Evolutionary conservation across 768 basidiomycete genomes (phyloP).

Genomic region (Hydnomerulius pinastri): DNA sequence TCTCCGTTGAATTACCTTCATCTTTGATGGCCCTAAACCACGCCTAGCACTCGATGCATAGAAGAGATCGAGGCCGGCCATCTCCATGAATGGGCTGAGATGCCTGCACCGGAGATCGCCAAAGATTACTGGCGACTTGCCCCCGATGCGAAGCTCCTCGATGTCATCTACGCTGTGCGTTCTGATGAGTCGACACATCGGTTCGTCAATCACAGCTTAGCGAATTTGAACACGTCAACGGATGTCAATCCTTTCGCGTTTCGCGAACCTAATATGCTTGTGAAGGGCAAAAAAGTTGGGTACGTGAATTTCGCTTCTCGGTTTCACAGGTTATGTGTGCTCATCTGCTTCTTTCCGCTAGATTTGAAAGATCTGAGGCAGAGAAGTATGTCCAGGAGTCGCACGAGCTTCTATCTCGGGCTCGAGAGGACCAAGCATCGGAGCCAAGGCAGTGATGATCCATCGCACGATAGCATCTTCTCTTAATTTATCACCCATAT

Average conservation of each 20-base stretch:
- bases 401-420: constrained; percentile 50
- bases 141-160: constrained; percentile 74
- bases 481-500: constrained; percentile 1
- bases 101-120: constrained; percentile 83
- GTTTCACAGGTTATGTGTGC: constrained; percentile 7
- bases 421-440: constrained; percentile 22
- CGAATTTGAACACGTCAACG: constrained; percentile 71
- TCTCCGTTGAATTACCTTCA: constrained; percentile 22
- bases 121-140: constrained; percentile 93
- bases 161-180: constrained; percentile 89
- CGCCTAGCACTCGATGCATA: constrained; percentile 73
- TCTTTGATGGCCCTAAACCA: constrained; percentile 14
- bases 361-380: constrained; percentile 69
- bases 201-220: constrained; percentile 95
- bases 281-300: constrained; percentile 77
- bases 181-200: constrained; percentile 93
- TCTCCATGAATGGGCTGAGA: constrained; percentile 77
- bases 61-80: constrained; percentile 79
- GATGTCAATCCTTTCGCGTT: constrained; percentile 93
- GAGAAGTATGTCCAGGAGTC: constrained; percentile 66
- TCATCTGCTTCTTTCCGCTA: constrained; percentile 31
- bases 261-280: constrained; percentile 83
- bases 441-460: constrained; percentile 31
- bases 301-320: constrained; percentile 38
- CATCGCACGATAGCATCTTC: not conserved